phyloP scores from a whole-genome alignment of 2,329 filamentous ascomycete species.

The Colletotrichum incanum region DNA sequence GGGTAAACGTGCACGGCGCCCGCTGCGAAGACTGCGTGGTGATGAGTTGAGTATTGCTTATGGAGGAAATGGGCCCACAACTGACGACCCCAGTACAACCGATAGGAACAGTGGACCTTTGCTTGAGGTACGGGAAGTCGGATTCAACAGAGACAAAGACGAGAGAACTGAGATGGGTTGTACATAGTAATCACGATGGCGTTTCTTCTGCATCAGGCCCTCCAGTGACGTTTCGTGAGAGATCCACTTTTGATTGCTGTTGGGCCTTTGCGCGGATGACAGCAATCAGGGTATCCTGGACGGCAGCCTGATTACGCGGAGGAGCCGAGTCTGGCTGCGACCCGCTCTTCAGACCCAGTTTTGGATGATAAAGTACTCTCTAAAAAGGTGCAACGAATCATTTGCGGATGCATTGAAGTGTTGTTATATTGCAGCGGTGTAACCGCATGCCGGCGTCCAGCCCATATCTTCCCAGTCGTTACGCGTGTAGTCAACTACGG shows the following conservation, averaged over 20 bases:
- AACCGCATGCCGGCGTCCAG: too few relatives aligned
- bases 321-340: slow-evolving; percentile 75
- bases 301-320: slow-evolving; percentile 58
- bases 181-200: not conserved
- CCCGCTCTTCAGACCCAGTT: too few relatives aligned
- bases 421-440: too few relatives aligned
- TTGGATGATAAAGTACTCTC: too few relatives aligned
- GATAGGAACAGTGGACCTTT: not conserved
- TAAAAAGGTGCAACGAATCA: too few relatives aligned
- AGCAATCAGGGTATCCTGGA: slow-evolving; percentile 24
- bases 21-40: slow-evolving; percentile 7
- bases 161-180: not conserved
- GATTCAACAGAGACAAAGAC: not conserved
- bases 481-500: too few relatives aligned
- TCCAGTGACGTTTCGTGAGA: too few relatives aligned
- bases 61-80: not conserved
- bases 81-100: not conserved
- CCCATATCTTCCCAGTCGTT: too few relatives aligned
- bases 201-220: not conserved
- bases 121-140: not conserved
- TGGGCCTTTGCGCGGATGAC: too few relatives aligned
- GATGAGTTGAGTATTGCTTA: not conserved
- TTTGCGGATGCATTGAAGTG: too few relatives aligned
- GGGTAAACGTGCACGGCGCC: not conserved
- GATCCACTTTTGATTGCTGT: too few relatives aligned